Conservation (phyloP, 768 basidiomycete species). For the Tulasnella sp. region DNA sequence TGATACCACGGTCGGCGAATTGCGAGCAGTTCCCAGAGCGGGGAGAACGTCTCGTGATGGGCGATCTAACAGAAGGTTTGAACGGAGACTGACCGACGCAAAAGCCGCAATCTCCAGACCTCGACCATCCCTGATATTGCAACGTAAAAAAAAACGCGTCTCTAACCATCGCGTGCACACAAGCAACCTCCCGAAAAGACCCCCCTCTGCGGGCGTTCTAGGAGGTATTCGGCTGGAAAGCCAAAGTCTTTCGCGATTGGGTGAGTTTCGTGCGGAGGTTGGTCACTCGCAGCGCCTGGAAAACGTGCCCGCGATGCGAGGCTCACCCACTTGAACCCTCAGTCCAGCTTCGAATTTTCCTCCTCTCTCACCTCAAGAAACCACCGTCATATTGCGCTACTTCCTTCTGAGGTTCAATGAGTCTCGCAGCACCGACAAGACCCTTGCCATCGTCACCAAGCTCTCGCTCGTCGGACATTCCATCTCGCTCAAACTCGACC, state of each 20-base stretch:
- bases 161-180: background rate
- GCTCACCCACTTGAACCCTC: background rate
- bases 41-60: background rate
- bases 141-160: background rate
- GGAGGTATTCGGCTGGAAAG: background rate
- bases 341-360: background rate
- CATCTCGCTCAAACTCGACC: conserved; percentile 1
- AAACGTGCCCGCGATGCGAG: background rate
- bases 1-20: too few relatives aligned
- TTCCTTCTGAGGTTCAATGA: conserved; percentile 8
- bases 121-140: background rate
- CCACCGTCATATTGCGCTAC: background rate
- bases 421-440: conserved; percentile 16
- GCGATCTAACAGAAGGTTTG: background rate
- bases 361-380: background rate
- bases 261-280: background rate
- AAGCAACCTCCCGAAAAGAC: background rate
- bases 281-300: background rate
- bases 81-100: background rate
- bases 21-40: too few relatives aligned
- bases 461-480: conserved; percentile 4
- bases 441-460: conserved; percentile 15
- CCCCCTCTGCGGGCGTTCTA: background rate
- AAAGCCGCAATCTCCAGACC: background rate
- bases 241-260: background rate